Evolutionary conservation across 2,329 filamentous ascomycete species (phyloP), one percentile per base, ranked within the genome.

Genomic region (Aspergillus flavus): DNA sequence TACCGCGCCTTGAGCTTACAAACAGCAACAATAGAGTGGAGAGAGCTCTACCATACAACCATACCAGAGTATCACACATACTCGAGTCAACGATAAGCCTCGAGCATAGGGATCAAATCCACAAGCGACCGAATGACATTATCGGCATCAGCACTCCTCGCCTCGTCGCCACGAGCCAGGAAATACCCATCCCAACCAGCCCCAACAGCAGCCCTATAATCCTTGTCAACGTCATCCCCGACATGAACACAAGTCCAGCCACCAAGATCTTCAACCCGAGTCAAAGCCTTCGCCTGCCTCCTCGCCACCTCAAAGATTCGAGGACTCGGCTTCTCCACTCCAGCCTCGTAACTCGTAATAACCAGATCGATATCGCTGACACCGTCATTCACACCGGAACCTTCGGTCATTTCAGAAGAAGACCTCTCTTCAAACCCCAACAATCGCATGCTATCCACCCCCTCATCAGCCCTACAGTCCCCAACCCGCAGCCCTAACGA

Each of bases 291-390:
- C 19, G 77, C 78, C 50, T 77, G 73, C 10, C 72, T 67, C 59
- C 67, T 66, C 3, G 80, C 78, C 46, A 77, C 69, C 39, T 80
- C 71, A 64, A 80, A 83, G 34, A 82, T 80, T 34, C 71, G 57
- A 6, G 66, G 70, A 64, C 74, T 66, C 3, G 81, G 81, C 59
- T 83, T 83, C 67, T 81, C 80, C n/a, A 74, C 69, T 7, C 76
- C 79, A 3, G 79, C 80, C 58, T 81, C 79, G 65, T 82, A 83
- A 66, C 80, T 82, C 11, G 80, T 82, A 30, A 81, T 74, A 0
- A 82, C 69, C 55, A 82, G 73, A 60, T 83, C 78, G 45, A 83
- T 61, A 70, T 83, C 80, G 36, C 73, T 68, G 2, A 48, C 28
- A 2, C 4, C 48, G 10, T 36, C 45, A 59, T 39, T 45, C 12